phyloP scores from a whole-genome alignment of 2,329 filamentous ascomycete species.

The Trichoderma polysporum region DNA sequence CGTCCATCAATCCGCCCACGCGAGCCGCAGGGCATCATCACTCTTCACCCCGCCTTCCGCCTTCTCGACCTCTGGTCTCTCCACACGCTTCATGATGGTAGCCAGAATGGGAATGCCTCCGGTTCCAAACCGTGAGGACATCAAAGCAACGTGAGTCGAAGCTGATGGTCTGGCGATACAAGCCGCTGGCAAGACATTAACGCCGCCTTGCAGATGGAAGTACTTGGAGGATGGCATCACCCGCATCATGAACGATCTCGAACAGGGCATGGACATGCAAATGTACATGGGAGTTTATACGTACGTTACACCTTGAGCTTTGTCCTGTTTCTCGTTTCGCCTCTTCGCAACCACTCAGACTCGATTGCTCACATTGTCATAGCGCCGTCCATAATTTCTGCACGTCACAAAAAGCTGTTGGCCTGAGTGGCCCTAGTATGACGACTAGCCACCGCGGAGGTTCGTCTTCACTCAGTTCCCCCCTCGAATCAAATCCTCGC shows the following conservation, averaged over 20 bases:
- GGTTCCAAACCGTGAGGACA: constrained; percentile 61
- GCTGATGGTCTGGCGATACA: not conserved
- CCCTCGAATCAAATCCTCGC: not conserved
- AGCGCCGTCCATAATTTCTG: constrained; percentile 98
- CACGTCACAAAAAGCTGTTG: constrained; percentile 90
- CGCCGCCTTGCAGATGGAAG: constrained; percentile 64
- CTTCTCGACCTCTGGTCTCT: not conserved
- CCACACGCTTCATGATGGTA: constrained; percentile 31
- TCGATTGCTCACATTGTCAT: constrained; percentile 39
- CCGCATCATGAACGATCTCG: constrained; percentile 89
- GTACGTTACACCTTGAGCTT: constrained; percentile 42
- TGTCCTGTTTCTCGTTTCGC: not conserved
- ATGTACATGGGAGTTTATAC: constrained; percentile 99
- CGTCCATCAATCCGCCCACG: constrained; percentile 9
- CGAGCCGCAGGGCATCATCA: constrained; percentile 19
- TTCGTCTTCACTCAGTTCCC: constrained; percentile 34
- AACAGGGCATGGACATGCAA: constrained; percentile 90
- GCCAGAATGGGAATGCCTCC: constrained; percentile 52
- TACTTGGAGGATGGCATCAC: constrained; percentile 87
- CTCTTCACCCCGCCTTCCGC: constrained; percentile 19
- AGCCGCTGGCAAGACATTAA: not conserved
- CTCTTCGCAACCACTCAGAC: not conserved
- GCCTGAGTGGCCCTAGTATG: constrained; percentile 47
- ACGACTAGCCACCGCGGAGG: constrained; percentile 59
- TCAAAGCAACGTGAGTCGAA: constrained; percentile 48